Conservation (phyloP, 495 filamentous ascomycete species). For the Penicillium antarcticum region DNA sequence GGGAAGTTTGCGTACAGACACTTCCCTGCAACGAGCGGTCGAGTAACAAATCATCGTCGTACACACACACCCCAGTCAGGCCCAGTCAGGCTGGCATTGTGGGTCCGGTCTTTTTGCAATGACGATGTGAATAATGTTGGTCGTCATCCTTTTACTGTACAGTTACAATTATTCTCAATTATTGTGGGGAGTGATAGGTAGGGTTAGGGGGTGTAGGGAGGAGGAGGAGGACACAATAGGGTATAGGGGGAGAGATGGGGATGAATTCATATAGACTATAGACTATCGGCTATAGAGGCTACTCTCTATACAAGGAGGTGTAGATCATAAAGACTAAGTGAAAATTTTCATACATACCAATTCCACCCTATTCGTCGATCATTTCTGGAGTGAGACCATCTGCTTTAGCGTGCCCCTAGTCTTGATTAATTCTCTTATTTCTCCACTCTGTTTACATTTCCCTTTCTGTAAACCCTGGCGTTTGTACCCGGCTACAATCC, state of each 20-base stretch:
- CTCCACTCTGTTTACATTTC: conserved; percentile 11
- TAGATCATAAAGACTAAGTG: background rate
- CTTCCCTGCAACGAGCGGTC: conserved; percentile 16
- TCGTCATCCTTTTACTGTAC: too few relatives aligned
- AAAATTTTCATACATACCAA: conserved; percentile 15
- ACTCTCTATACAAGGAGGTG: background rate
- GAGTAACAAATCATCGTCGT: conserved; percentile 37
- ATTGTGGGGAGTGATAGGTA: too few relatives aligned
- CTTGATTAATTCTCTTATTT: conserved; percentile 21
- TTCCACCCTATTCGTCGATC: conserved; percentile 35
- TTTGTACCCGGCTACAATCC: background rate
- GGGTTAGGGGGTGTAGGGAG: background rate
- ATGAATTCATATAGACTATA: too few relatives aligned
- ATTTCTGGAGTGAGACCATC: conserved; percentile 27
- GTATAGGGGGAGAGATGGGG: too few relatives aligned
- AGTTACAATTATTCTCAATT: too few relatives aligned
- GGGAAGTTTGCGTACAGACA: conserved; percentile 21
- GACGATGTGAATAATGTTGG: conserved; percentile 15
- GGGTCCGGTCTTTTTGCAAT: conserved; percentile 15
- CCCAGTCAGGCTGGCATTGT: conserved; percentile 20
- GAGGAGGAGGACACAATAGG: background rate
- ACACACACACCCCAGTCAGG: conserved; percentile 20
- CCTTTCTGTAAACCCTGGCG: conserved; percentile 17
- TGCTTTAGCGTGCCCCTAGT: conserved; percentile 28
- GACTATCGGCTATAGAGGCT: background rate